A percentile compares a stretch with the other conserved stretches of the same genome.
These are phyloP conservation scores for Hymenoscyphus linearis DNA, from an alignment of 2,329 filamentous ascomycete genomes.

Conservation along the genomic window DNA sequence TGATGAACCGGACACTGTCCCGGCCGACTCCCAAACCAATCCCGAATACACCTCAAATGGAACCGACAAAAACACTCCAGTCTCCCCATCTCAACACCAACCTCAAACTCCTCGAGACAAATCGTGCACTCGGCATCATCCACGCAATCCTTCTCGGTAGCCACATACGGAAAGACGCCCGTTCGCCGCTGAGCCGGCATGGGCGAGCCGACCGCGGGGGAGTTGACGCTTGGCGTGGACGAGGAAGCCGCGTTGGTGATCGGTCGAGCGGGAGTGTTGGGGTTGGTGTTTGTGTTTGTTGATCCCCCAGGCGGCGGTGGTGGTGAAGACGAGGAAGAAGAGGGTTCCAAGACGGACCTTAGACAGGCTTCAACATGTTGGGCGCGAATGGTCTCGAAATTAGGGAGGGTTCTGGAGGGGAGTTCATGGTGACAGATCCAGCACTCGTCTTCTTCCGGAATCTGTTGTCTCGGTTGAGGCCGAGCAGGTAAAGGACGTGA, in stretches of 20 bases:
- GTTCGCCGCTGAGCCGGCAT: conserved; percentile 40
- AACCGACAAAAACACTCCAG: conserved; percentile 63
- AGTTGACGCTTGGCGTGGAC: background rate
- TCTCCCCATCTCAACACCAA: conserved; percentile 57
- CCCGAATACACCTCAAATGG: conserved; percentile 53
- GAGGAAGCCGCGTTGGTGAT: conserved; percentile 6
- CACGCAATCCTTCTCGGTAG: conserved; percentile 65
- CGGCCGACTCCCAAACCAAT: conserved; percentile 58
- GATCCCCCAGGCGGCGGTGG: too few relatives aligned
- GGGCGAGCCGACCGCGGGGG: background rate
- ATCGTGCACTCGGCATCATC: conserved; percentile 64
- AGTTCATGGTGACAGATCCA: conserved; percentile 71
- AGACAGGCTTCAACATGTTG: conserved; percentile 56
- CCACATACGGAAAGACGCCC: conserved; percentile 58
- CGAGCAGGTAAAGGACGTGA: conserved; percentile 4
- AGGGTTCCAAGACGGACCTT: conserved; percentile 11
- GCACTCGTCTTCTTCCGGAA: conserved; percentile 72
- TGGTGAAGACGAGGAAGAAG: conserved; percentile 7
- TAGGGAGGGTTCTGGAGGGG: conserved; percentile 49
- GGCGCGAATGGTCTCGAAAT: conserved; percentile 51
- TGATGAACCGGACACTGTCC: conserved; percentile 62
- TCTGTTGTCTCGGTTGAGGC: conserved; percentile 34
- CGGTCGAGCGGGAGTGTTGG: conserved; percentile 1
- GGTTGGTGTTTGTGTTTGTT: too few relatives aligned
- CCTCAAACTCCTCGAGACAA: conserved; percentile 61